Base-by-base conservation (phyloP, 352 stramenopile species). In the Phytopythium oedochilum region DNA sequence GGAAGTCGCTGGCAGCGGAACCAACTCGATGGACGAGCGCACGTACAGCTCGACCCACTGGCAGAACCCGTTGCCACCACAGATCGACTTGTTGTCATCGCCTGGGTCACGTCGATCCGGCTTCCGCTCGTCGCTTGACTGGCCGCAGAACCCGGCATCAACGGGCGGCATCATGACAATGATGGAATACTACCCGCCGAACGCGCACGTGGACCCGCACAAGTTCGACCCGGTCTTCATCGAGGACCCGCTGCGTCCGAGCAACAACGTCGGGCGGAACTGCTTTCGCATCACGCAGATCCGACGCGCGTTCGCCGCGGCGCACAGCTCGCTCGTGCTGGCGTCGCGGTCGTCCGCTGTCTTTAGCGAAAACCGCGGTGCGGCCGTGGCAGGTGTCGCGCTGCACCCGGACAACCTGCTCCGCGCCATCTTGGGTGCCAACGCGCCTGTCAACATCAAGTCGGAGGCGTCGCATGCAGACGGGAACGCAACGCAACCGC, bases 251-350 rank as follows among this genome's bases (percentile, higher is more conserved):
- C 64, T 98, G 18, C 90, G 84, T 25, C 71, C 86, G 10, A 94
- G 83, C 53, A 98, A 98, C 73, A 98, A 98, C 60, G 94, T 98
- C 26, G 94, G 94, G 17, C 75, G 96, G 47, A 98, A 98, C 65
- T 94, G 93, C 44, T 98, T 98, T 64, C 86, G 96, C 43, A 98
- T 98, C 64, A 92, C 84, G 54, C 79, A 96, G 55, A 94, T 96
- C 31, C 77, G 85, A 14, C 78, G 85, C 0, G 80, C 85, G 5
- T 89, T 94, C 29, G 77, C 82, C 12, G 69, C 74, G n/a, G 85
- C 81, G 43, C 84, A 90, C 55, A 66, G 78, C 34, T 83, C 78
- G 36, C 61, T 94, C 11, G 79, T 88, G 63, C 61, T 73, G 0
- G 79, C 78, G 3, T 82, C 78, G 5, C 82, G 80, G 55, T 76